Evolutionary conservation across 371 early-diverging fungal genomes (phyloP), one percentile per base, ranked within the genome.

Genomic region (Funneliformis caledonium): DNA sequence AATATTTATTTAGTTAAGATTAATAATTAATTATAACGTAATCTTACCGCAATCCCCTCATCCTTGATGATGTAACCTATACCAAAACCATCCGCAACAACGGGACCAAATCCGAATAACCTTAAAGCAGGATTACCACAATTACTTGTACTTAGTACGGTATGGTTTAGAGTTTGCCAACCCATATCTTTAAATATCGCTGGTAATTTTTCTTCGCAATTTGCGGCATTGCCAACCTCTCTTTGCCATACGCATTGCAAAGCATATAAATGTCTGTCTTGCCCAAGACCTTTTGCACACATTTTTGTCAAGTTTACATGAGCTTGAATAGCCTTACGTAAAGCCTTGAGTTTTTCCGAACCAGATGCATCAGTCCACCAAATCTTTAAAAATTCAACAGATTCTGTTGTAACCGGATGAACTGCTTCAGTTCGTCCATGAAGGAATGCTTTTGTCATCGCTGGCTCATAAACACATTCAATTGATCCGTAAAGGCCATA

Each of bases 371-470:
- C 82, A n/a, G 89, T 84, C 69, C 89, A 86, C 70, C 89, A 91
- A 52, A 90, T 89, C 74, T 90, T 87, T 75, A 94, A 93, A 89
- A 94, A 97, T 11, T 89, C 91, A 2, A 89, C 89, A 47, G 92
- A 90, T 78, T 91, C 92, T 4, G 85, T 85, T 11, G 93, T 91
- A 5, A 96, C 96, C 72, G 91, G 89, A 31, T 96, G 92, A 86
- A 96, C 92, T 9, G 97, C 94, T 85, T 97, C 97, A 12, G 97
- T 97, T 59, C 97, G 90, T 22, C 97, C 97, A 82, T 91, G 94
- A 31, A 91, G 88, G 80, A 91, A 96, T 52, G 91, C 89, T 82
- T 93, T 91, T 42, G 96, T 96, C 87, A 94, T 93, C 33, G 96
- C 95, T 10, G 93, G 92, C 84, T 96, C 97, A 86, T 97, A 97